These are phyloP conservation scores for Schizochytrium sp. DNA, from an alignment of 108 stramenopile genomes.

Conservation along the genomic window DNA sequence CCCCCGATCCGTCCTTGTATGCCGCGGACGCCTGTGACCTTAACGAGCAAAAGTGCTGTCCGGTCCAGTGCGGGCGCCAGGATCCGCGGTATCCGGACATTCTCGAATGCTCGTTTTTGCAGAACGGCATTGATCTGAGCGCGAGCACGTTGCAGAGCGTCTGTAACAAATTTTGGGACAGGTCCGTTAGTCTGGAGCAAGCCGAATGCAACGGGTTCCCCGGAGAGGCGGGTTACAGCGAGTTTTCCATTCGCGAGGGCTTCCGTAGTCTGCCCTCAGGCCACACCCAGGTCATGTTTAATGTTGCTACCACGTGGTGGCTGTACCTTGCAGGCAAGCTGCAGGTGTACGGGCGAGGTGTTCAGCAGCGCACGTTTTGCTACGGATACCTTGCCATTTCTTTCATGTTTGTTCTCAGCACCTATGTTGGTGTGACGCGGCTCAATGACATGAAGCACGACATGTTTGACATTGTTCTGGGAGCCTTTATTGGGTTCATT, in stretches of 20 bases:
- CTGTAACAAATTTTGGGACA: background rate
- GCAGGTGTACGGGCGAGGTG: background rate
- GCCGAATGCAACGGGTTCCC: background rate
- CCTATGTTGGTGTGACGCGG: background rate
- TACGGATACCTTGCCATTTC: background rate
- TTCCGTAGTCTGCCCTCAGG: background rate
- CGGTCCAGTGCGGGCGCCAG: background rate
- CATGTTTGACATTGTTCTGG: background rate
- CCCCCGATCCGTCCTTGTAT: background rate
- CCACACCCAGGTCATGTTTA: background rate
- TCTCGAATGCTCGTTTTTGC: background rate
- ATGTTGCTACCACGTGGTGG: background rate
- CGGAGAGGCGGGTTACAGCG: background rate
- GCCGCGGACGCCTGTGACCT: background rate
- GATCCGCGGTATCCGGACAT: background rate
- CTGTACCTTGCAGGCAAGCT: background rate
- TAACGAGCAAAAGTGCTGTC: background rate
- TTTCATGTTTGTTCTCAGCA: background rate
- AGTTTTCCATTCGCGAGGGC: background rate
- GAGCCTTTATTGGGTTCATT: background rate
- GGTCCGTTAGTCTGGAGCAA: background rate
- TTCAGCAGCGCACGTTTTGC: background rate
- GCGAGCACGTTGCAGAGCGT: background rate
- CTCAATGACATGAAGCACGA: background rate
- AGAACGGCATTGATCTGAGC: background rate